Conservation (phyloP, 768 basidiomycete species). For the Postia placenta region DNA sequence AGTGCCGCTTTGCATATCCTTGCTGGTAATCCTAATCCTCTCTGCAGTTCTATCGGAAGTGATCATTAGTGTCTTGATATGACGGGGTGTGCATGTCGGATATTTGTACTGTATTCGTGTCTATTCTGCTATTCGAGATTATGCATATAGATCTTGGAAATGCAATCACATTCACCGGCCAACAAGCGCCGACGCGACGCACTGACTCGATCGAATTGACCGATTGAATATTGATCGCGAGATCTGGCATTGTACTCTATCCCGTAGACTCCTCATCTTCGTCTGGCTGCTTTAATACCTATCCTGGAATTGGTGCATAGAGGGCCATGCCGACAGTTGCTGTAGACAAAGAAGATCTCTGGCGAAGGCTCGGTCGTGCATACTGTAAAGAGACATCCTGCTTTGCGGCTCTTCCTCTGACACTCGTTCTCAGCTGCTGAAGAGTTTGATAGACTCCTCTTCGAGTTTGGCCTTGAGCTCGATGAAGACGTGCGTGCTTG, state of each 20-base stretch:
- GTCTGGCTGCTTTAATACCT: too few relatives aligned
- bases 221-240: background rate
- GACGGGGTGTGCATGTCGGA: too few relatives aligned
- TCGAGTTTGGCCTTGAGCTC: constrained; percentile 95
- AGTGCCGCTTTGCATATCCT: constrained; percentile 26
- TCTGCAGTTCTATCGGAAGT: constrained; percentile 80
- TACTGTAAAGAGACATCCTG: constrained; percentile 56
- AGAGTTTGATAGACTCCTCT: constrained; percentile 92
- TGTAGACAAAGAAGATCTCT: constrained; percentile 94
- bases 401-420: background rate
- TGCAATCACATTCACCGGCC: too few relatives aligned
- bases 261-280: too few relatives aligned
- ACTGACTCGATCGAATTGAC: background rate
- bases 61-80: too few relatives aligned
- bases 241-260: background rate
- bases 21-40: constrained; percentile 12
- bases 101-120: too few relatives aligned
- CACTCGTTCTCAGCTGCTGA: constrained; percentile 60
- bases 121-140: too few relatives aligned
- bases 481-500: constrained; percentile 84
- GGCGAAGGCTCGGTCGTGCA: constrained; percentile 72
- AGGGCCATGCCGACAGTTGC: constrained; percentile 84
- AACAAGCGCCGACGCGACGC: too few relatives aligned
- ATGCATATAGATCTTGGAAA: too few relatives aligned
- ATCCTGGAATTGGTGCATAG: background rate